These are phyloP conservation scores for Fragaria nilgerrensis DNA, from an alignment of 306 rosid species.

Conservation along the genomic window DNA sequence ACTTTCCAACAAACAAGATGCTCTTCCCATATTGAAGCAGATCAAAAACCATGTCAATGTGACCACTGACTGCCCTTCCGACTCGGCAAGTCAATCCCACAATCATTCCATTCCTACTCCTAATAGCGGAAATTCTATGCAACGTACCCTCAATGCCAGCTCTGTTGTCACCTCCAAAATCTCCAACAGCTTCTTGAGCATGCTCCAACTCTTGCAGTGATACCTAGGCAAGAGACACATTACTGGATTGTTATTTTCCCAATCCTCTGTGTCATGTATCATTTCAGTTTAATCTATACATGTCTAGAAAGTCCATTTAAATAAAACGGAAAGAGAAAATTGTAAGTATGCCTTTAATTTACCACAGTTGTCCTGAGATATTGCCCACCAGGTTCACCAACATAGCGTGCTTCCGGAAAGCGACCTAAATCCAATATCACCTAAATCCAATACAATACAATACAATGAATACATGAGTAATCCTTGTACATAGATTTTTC, in stretches of 20 bases:
- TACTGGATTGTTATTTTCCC: neutral
- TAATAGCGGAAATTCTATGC: conserved; percentile 71
- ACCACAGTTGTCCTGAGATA: conserved; percentile 52
- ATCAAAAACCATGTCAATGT: conserved; percentile 58
- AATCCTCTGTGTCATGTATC: neutral
- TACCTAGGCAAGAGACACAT: conserved; percentile 38
- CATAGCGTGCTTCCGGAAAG: conserved; percentile 64
- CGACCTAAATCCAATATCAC: conserved; percentile 70
- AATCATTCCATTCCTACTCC: conserved; percentile 54
- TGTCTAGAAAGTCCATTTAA: too few relatives aligned
- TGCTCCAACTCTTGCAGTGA: conserved; percentile 60
- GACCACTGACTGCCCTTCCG: conserved; percentile 65
- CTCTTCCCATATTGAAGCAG: conserved; percentile 69
- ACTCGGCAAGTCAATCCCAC: conserved; percentile 72
- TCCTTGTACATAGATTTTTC: neutral
- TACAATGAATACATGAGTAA: neutral
- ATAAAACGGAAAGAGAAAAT: neutral
- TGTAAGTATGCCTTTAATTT: conserved; percentile 7
- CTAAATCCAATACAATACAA: conserved; percentile 23
- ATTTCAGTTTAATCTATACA: too few relatives aligned
- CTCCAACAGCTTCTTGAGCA: conserved; percentile 62
- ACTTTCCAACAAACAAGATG: conserved; percentile 74
- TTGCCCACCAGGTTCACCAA: conserved; percentile 43
- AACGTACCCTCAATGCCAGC: conserved; percentile 77
- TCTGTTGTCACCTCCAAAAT: conserved; percentile 67